Evolutionary conservation across 352 stramenopile species (phyloP).

Genomic region (Phytophthora cajani): DNA sequence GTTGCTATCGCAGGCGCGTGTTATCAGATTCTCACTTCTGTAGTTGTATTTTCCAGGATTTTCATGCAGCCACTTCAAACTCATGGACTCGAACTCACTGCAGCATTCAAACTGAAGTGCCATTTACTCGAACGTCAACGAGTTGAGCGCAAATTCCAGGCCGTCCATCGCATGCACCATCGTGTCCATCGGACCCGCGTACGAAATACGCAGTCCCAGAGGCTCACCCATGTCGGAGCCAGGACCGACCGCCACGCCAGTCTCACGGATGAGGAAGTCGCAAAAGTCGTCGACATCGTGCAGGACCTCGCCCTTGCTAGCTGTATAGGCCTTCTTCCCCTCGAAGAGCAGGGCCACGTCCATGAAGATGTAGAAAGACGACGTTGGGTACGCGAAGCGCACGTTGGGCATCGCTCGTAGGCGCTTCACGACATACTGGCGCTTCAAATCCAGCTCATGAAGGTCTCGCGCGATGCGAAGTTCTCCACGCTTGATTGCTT

Average conservation of each 20-base stretch:
- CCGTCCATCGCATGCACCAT: constrained; percentile 69
- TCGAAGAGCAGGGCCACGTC: constrained; percentile 86
- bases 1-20: too few species aligned
- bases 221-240: constrained; percentile 94
- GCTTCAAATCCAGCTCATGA: constrained; percentile 80
- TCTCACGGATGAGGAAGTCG: constrained; percentile 92
- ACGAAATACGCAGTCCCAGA: constrained; percentile 94
- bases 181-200: constrained; percentile 93
- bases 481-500: constrained; percentile 44
- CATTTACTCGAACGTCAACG: constrained; percentile 19
- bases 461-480: constrained; percentile 62
- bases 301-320: constrained; percentile 41
- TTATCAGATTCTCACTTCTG: too few species aligned
- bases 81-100: too few species aligned
- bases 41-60: too few species aligned
- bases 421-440: constrained; percentile 87
- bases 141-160: constrained; percentile 53
- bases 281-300: constrained; percentile 78
- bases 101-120: too few species aligned
- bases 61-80: too few species aligned
- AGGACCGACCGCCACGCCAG: constrained; percentile 95
- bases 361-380: constrained; percentile 95
- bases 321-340: constrained; percentile 51
- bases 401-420: constrained; percentile 86
- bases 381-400: constrained; percentile 79